A percentile compares a stretch with the other conserved stretches of the same genome.
Evolutionary conservation across 441 rosid species (phyloP).

Genomic region (Biscutella laevigata): DNA sequence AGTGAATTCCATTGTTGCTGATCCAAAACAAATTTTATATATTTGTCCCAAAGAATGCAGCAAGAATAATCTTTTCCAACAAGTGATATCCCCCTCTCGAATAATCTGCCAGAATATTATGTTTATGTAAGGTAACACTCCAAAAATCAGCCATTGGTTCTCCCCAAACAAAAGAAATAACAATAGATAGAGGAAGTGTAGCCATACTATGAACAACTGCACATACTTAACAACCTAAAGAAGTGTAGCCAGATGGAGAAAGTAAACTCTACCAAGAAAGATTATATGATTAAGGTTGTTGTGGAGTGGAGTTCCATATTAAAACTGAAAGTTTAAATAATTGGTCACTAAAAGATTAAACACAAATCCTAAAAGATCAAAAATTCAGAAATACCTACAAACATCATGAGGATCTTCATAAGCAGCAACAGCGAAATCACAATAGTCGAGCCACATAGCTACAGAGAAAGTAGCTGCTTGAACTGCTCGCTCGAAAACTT

Average conservation of each 20-base stretch:
- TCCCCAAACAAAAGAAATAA: not conserved
- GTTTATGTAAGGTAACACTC: not conserved
- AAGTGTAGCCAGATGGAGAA: not conserved
- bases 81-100: constrained; percentile 62
- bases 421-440: constrained; percentile 42
- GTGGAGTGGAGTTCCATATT: not conserved
- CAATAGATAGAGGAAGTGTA: not conserved
- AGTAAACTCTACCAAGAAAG: not conserved
- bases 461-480: constrained; percentile 65
- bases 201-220: not conserved
- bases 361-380: constrained; percentile 12
- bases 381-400: constrained; percentile 46
- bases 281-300: not conserved
- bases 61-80: constrained; percentile 79
- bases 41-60: constrained; percentile 70
- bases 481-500: constrained; percentile 72
- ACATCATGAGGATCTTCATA: constrained; percentile 64
- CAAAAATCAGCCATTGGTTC: not conserved
- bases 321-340: not conserved
- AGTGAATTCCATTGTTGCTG: constrained; percentile 63
- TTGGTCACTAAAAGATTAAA: not conserved
- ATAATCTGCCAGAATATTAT: constrained; percentile 56
- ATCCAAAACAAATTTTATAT: constrained; percentile 54
- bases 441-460: constrained; percentile 69
- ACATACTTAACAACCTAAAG: not conserved